These are phyloP conservation scores for Coprinopsis sp. DNA, from an alignment of 768 basidiomycete species.

Conservation along the genomic window DNA sequence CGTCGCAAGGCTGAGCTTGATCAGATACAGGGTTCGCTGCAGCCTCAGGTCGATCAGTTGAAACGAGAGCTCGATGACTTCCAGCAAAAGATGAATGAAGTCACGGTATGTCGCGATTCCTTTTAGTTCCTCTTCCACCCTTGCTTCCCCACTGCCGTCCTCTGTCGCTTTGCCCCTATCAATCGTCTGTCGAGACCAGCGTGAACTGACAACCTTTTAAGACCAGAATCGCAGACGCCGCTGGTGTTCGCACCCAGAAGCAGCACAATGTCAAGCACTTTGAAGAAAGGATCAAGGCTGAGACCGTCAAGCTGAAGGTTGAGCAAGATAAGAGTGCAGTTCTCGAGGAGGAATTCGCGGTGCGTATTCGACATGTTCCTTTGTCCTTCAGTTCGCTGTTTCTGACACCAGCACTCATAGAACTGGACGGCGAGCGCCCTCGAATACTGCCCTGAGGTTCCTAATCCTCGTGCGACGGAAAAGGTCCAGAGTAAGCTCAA, in stretches of 20 bases:
- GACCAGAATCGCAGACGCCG: slow-evolving; percentile 37
- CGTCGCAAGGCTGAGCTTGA: too few species aligned
- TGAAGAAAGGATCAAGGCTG: slow-evolving; percentile 46
- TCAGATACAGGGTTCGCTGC: too few species aligned
- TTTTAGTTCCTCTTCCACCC: too few species aligned
- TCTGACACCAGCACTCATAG: slow-evolving; percentile 25
- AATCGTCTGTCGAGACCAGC: too few species aligned
- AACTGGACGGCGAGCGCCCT: slow-evolving; percentile 63
- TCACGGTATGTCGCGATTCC: too few species aligned
- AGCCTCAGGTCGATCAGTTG: slow-evolving; percentile 40
- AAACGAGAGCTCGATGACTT: slow-evolving; percentile 44
- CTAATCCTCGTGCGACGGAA: slow-evolving; percentile 52
- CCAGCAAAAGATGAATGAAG: slow-evolving; percentile 46
- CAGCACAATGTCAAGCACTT: slow-evolving; percentile 47
- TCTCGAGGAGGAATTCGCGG: slow-evolving; percentile 60
- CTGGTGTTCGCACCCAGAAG: slow-evolving; percentile 42
- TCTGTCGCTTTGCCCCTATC: background rate
- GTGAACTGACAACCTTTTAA: too few species aligned
- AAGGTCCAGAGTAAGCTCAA: slow-evolving; percentile 58
- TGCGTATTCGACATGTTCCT: slow-evolving; percentile 23
- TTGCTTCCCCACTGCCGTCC: too few species aligned
- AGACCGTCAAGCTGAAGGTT: slow-evolving; percentile 39
- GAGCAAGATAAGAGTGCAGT: slow-evolving; percentile 44
- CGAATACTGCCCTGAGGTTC: slow-evolving; percentile 53
- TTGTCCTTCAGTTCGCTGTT: background rate